Evolutionary conservation across 2,329 filamentous ascomycete genomes (phyloP), one percentile per base, ranked within the genome.

Genomic region (Colletotrichum aenigma): DNA sequence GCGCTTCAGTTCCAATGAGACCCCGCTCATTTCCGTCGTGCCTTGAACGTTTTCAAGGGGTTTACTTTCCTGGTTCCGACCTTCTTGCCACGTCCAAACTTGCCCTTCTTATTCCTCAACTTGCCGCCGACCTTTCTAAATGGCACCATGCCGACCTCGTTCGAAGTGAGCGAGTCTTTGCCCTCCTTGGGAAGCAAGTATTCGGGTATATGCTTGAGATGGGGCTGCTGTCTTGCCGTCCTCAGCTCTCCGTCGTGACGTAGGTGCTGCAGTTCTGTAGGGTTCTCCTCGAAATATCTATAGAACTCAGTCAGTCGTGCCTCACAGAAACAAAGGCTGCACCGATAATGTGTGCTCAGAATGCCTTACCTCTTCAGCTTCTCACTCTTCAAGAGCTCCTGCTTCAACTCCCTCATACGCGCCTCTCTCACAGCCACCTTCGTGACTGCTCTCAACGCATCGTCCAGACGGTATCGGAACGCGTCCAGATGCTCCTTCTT

Each of bases 221-320:
- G 97, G 9, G 94, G 91, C 85, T 98, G 96, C 61, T 96, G 93
- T 75, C 95, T 89, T 16, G 96, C 95, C 28, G 96, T 93, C 76
- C 96, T 91, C 72, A 98, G 88, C 83, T 98, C 96, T 48, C 93
- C 93, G 82, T 99, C 97, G 82, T 99, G 97, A 30, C 96, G 92
- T 78, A 98, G 88, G 82, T 98, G 95, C 48, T 92, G 91, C 78
- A 98, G 87, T 82, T 98, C 96, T 36, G 94, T 92, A 0, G 97
- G 97, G 83, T 99, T 98, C 85, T 99, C 97, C 83, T 98, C 97
- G 81, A 98, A 99, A 87, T 98, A 95, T 67, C 86, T 88, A 32
- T 13, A 16, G 8, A 15, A 6, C 21, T n/a, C 26, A 12, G 48
- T 73, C 8, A 75, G 69, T 21, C 16, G 9, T 15, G 21, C 15